Conservation (phyloP, 371 early-diverging fungal genomes). For the Umbelopsis sp. region DNA sequence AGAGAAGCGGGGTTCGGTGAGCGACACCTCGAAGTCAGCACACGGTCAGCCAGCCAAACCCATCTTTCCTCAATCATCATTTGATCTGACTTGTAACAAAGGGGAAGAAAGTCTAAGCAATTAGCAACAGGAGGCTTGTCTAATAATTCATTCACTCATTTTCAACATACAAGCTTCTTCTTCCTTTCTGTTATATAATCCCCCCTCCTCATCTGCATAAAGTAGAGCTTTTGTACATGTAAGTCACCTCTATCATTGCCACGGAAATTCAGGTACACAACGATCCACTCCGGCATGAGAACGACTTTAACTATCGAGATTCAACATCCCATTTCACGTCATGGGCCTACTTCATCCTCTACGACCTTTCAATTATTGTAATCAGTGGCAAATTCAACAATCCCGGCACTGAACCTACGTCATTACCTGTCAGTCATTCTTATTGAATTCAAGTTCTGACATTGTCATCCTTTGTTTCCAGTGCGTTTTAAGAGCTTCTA, state of each 20-base stretch:
- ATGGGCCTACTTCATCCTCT: conserved; percentile 21
- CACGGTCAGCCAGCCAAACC: background rate
- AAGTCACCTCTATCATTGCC: background rate
- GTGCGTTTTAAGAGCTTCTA: background rate
- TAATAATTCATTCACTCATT: conserved; percentile 14
- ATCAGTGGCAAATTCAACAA: background rate
- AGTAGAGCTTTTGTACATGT: background rate
- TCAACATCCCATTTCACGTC: background rate
- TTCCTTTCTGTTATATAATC: conserved; percentile 4
- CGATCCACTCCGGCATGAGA: background rate
- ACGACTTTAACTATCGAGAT: background rate
- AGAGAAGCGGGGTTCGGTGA: conserved; percentile 11
- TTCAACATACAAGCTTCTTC: conserved; percentile 16
- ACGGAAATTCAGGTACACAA: background rate
- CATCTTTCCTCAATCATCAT: conserved; percentile 19
- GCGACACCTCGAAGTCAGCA: conserved; percentile 7
- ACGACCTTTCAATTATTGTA: background rate
- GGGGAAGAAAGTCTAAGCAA: conserved; percentile 18
- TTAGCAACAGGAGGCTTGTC: conserved; percentile 17
- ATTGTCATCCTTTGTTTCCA: background rate
- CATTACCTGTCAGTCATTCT: background rate
- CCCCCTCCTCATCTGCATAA: conserved; percentile 4
- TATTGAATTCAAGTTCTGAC: background rate
- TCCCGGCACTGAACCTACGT: background rate
- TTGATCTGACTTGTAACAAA: conserved; percentile 15